Base-by-base conservation (phyloP, 1,284 basidiomycete species). In the Naganishia cerealis region DNA sequence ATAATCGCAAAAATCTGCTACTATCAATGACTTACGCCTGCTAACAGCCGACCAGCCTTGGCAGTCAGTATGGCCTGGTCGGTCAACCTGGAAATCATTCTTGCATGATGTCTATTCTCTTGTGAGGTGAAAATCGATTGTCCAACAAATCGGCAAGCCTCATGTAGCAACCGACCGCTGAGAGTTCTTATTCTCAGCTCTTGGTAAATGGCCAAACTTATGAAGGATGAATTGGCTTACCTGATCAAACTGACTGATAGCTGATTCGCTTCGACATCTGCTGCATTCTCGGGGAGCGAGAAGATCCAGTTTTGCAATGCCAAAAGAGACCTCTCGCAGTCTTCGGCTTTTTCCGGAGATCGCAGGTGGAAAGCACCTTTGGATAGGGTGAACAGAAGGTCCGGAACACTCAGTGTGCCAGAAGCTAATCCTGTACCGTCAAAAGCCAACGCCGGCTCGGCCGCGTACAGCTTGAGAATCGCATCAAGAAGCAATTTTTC, bases 381-480 rank as follows among this genome's bases (percentile, higher is more conserved):
- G n/a, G 61, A 63, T 18, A 63, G 61, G 40, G 24, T 42, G 38
- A 29, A 29, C 3, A 63, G 36, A n/a, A 63, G 38, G 12, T 52
- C 50, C 10, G 61, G 53, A 16, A 63, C 15, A 4, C 61, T 50
- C 61, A 63, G 29, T 18, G 50, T 40, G 15, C 36, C n/a, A 10
- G 61, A 42, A 10, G 36, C 10, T 9, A 29, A 10, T 15, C 50
- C 54, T 12, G 67, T 56, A 36, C 43, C 53, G 40, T 68, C 67
- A 38, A 63, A 63, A 12, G 67, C 67, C 33, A 62, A 68, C 9
- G 59, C 55, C 9, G 67, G 67, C 24, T 68, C 59, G 26, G 62
- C 56, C 1, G 67, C 67, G 29, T 68, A 68, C 1, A 68, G 36
- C 33, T 63, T 63, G 38, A 63, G 50, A 16, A 63, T 63, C 21